These are phyloP conservation scores for Boletellus ananiceps DNA, from an alignment of 768 basidiomycete species.

Conservation along the genomic window DNA sequence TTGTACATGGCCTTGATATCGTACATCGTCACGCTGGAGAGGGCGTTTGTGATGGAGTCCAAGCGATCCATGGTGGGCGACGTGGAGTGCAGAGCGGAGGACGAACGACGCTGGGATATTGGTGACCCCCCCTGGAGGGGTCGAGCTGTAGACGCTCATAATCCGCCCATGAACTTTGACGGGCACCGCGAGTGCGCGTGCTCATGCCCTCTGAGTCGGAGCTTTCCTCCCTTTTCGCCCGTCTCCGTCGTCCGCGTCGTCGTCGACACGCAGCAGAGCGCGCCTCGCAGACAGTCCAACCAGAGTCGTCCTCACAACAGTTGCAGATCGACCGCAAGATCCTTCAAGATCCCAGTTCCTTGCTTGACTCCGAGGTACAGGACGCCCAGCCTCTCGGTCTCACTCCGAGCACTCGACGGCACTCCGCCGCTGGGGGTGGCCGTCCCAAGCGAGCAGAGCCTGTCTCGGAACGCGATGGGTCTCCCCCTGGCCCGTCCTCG, in stretches of 20 bases:
- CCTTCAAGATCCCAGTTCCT: conserved; percentile 29
- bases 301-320: neutral
- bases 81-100: neutral
- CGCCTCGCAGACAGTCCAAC: conserved; percentile 4
- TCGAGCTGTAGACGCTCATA: conserved; percentile 4
- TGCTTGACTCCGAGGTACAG: conserved; percentile 16
- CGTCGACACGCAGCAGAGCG: conserved; percentile 18
- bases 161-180: too few species aligned
- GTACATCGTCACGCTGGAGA: conserved; percentile 85
- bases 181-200: too few species aligned
- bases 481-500: neutral
- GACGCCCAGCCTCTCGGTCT: conserved; percentile 18
- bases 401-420: conserved; percentile 27
- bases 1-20: conserved; percentile 94
- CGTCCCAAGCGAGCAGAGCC: conserved; percentile 4
- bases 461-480: neutral
- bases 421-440: conserved; percentile 7
- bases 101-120: neutral
- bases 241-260: conserved; percentile 28
- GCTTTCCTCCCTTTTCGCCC: conserved; percentile 25
- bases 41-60: conserved; percentile 65
- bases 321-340: conserved; percentile 25
- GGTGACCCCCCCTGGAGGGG: conserved; percentile 26
- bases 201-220: neutral
- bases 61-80: conserved; percentile 67